Evolutionary conservation across 2,329 filamentous ascomycete species (phyloP).

Genomic region (Emericellopsis cladophorae): DNA sequence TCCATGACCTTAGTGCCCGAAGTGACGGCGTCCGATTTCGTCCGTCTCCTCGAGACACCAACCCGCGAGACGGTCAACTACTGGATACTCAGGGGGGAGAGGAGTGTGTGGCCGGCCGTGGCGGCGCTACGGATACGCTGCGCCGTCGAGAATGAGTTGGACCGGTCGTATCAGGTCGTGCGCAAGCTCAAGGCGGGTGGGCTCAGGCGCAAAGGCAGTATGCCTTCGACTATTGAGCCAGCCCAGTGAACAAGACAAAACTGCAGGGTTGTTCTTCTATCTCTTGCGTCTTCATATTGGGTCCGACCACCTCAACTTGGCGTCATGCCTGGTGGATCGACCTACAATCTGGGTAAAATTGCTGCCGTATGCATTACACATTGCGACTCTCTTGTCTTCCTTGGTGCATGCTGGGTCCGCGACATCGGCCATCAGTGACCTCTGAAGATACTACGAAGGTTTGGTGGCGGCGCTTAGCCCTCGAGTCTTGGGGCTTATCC

Average conservation of each 20-base stretch:
- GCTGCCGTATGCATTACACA: too few relatives aligned
- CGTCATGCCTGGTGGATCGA: too few relatives aligned
- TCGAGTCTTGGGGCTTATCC: too few relatives aligned
- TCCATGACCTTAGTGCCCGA: conserved; percentile 75
- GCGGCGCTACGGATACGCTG: conserved; percentile 71
- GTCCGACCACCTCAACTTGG: too few relatives aligned
- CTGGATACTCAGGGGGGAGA: conserved; percentile 77
- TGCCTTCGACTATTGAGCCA: conserved; percentile 9
- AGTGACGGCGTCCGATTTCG: conserved; percentile 59
- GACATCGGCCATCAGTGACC: too few relatives aligned
- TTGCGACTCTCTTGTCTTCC: too few relatives aligned
- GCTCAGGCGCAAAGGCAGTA: conserved; percentile 31
- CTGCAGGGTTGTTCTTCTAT: not conserved
- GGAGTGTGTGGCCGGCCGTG: conserved; percentile 83
- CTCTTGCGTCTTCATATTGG: too few relatives aligned
- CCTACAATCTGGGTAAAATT: too few relatives aligned
- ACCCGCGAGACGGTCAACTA: conserved; percentile 64
- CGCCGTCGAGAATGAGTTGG: conserved; percentile 77
- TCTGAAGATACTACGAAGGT: too few relatives aligned
- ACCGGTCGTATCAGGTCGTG: conserved; percentile 72
- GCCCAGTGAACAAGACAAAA: not conserved
- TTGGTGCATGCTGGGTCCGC: too few relatives aligned
- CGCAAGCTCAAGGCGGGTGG: conserved; percentile 46
- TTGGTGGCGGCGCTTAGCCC: too few relatives aligned
- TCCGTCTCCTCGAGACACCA: conserved; percentile 70